A percentile compares a stretch with the other conserved stretches of the same genome.
Conservation (phyloP, 2,329 filamentous ascomycete genomes). For the Aspergillus floridensis region DNA sequence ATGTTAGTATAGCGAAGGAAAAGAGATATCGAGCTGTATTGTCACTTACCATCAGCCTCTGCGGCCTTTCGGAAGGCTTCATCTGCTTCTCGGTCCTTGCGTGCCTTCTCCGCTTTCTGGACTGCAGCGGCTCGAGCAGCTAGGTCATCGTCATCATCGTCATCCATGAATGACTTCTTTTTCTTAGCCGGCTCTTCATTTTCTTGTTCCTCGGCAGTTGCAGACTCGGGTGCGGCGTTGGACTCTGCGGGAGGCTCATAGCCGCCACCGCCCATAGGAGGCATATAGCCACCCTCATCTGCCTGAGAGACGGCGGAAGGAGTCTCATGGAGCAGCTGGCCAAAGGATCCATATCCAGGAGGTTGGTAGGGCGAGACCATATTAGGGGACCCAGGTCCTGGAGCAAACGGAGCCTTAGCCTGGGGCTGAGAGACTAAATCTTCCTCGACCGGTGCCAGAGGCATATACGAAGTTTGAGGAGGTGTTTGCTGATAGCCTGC, state of each 20-base stretch:
- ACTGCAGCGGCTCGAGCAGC: constrained; percentile 53
- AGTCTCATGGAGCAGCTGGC: constrained; percentile 21
- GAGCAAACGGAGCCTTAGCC: constrained; percentile 13
- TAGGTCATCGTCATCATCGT: constrained; percentile 70
- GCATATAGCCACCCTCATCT: constrained; percentile 35
- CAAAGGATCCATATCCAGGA: constrained; percentile 19
- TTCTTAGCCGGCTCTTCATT: constrained; percentile 64
- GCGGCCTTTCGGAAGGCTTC: constrained; percentile 84
- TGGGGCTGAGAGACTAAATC: constrained; percentile 30
- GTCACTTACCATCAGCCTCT: constrained; percentile 58
- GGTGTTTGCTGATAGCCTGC: constrained; percentile 38
- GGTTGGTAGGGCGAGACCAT: constrained; percentile 32
- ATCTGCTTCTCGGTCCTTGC: constrained; percentile 74
- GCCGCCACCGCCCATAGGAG: constrained; percentile 24
- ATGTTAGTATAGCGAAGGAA: constrained; percentile 47
- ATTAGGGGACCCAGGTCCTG: constrained; percentile 23
- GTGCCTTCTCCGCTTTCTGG: constrained; percentile 60
- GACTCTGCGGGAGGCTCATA: constrained; percentile 42
- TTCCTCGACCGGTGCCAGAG: constrained; percentile 42
- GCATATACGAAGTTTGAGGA: constrained; percentile 37
- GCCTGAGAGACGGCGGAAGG: constrained; percentile 21
- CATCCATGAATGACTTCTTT: constrained; percentile 78
- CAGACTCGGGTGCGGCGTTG: constrained; percentile 31
- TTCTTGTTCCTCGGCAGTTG: constrained; percentile 51
- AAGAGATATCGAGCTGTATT: not conserved